Percentiles rank a stretch among this genome's conserved stretches.
Evolutionary conservation across 108 stramenopile genomes (phyloP).

Genomic region (Schizochytrium sp.): DNA sequence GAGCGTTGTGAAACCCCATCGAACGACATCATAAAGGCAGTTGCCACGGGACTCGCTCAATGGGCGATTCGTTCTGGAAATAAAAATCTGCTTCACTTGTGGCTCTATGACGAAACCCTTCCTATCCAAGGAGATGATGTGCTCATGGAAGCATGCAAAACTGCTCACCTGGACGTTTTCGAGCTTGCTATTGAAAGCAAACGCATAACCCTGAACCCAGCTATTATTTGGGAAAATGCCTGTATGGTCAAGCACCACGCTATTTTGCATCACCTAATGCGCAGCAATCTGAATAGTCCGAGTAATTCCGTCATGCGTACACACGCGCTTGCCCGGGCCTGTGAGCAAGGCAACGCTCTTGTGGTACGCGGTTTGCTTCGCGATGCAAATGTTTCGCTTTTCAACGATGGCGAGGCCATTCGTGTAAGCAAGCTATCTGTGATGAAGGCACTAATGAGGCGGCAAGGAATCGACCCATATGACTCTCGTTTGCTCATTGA

Average conservation of each 20-base stretch:
- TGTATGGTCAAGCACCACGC: background rate
- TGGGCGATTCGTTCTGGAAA: conserved; percentile 21
- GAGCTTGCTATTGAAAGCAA: background rate
- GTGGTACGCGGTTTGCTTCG: background rate
- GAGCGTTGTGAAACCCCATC: background rate
- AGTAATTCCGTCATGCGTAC: background rate
- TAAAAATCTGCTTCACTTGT: background rate
- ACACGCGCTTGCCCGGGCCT: background rate
- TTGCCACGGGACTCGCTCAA: background rate
- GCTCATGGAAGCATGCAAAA: background rate
- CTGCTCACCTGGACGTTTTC: background rate
- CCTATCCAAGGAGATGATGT: background rate
- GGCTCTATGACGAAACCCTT: background rate
- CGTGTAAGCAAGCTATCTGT: background rate
- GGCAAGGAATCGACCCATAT: no score
- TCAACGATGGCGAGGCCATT: background rate
- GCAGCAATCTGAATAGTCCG: no score
- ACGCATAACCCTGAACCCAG: background rate
- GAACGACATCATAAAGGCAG: background rate
- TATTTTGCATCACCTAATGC: background rate
- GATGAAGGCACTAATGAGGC: no score
- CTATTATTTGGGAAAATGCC: background rate
- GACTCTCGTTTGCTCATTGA: no score
- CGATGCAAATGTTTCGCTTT: background rate
- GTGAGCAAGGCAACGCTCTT: background rate